Base-by-base conservation (phyloP, 768 basidiomycete species). In the Lactarius quietus region DNA sequence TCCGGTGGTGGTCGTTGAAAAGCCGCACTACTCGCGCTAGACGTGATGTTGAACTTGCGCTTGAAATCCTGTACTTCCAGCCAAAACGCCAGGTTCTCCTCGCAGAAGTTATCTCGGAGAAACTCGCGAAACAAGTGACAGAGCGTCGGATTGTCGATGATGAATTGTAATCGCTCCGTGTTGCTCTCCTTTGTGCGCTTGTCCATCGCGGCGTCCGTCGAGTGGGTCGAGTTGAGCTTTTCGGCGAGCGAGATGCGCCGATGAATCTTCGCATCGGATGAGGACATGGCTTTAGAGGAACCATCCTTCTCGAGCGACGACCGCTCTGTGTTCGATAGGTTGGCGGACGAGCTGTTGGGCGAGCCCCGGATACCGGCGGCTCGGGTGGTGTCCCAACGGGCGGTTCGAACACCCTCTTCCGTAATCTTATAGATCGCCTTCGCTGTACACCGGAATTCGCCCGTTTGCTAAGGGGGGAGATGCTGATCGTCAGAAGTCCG, bases 11-110 rank as follows among this genome's bases (percentile, higher is more conserved):
- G 95, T 36, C 56, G 69, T 26, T 56, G 66, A 36, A 67, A 65
- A 35, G 66, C 36, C 3, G 58, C 15, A 39, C 66, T 64, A 8
- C 61, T 59, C 7, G 66, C 95, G 70, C 88, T 94, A 5, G 93
- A 96, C 0, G 97, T 97, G 63, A 95, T 98, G 73, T 86, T 88
- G 79, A 99, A 99, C 74, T 95, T 90, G 72, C 89, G 86, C 78
- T 94, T 95, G 80, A 99, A 97, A 74, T 99, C 97, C 74, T 93
- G 85, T 3, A 98, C 95, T 73, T 99, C 97, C 62, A 98, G 75
- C 92, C 94, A 99, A 79, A 98, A 99, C 55, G 90, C 89, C 69
- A 99, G 78, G 74, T 99, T 99, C 81, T 99, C 97, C 74, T 99
- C 97, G 78, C 93, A 98, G 75, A 97, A 98, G 76, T 98, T 98